Evolutionary conservation across 805 yeast species (phyloP).

Genomic region (Ogataea neopini): DNA sequence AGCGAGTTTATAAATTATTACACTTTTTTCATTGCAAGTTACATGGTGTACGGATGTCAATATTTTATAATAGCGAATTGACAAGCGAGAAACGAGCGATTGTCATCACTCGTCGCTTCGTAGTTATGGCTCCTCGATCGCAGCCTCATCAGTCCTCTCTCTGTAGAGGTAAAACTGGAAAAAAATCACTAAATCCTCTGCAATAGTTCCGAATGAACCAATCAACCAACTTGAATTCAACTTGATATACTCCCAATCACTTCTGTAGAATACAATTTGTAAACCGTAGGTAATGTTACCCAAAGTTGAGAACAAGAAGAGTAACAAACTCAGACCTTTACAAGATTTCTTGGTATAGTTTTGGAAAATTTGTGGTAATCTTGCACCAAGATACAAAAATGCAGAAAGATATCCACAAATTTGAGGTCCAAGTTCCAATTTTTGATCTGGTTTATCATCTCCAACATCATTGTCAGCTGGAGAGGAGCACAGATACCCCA

Average conservation of each 20-base stretch:
- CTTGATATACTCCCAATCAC: constrained; percentile 57
- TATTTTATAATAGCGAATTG: not conserved
- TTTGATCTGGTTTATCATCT: constrained; percentile 22
- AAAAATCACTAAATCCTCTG: constrained; percentile 67
- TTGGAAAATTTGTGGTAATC: constrained; percentile 81
- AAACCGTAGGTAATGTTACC: constrained; percentile 78
- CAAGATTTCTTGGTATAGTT: constrained; percentile 79
- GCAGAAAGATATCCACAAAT: constrained; percentile 73
- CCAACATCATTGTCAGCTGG: constrained; percentile 25
- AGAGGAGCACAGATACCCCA: constrained; percentile 58
- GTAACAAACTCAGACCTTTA: constrained; percentile 80
- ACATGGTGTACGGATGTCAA: not conserved
- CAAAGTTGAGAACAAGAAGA: constrained; percentile 69
- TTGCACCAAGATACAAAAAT: constrained; percentile 64
- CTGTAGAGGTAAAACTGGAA: constrained; percentile 66
- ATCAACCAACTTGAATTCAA: constrained; percentile 74
- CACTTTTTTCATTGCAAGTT: no score
- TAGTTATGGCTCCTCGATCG: constrained; percentile 9
- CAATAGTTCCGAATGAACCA: constrained; percentile 76
- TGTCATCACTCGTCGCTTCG: no score
- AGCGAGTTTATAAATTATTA: no score
- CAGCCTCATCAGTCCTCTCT: constrained; percentile 23
- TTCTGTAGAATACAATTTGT: constrained; percentile 66
- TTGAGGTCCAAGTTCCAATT: constrained; percentile 57
- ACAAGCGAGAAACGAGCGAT: no score